Conservation (phyloP, 78 protist genomes). For the Anaeramoeba flamelloides region DNA sequence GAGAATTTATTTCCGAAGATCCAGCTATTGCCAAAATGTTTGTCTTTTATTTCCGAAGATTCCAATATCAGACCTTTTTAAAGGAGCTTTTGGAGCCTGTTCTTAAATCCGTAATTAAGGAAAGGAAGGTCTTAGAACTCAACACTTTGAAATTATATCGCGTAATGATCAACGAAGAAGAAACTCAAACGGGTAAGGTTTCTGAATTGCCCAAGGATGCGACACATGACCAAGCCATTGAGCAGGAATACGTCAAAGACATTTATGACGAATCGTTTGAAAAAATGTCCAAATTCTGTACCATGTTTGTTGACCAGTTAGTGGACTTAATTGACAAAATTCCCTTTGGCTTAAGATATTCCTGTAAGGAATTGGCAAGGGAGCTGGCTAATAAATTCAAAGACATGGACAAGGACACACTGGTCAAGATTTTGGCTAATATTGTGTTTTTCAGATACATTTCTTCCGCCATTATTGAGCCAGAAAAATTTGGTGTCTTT, state of each 20-base stretch:
- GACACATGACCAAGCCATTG: conserved; percentile 41
- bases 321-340: conserved; percentile 28
- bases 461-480: neutral
- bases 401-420: neutral
- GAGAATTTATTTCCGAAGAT: conserved; percentile 45
- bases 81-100: conserved; percentile 49
- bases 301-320: conserved; percentile 48
- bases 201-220: conserved; percentile 30
- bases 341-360: conserved; percentile 62
- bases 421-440: neutral
- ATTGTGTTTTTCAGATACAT: neutral
- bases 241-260: conserved; percentile 41
- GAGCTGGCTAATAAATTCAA: neutral
- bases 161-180: conserved; percentile 44
- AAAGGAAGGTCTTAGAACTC: conserved; percentile 24
- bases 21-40: conserved; percentile 57
- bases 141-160: conserved; percentile 20
- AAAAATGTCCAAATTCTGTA: conserved; percentile 36
- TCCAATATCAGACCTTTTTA: conserved; percentile 24
- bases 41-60: conserved; percentile 38
- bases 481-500: neutral
- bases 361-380: conserved; percentile 28
- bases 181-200: conserved; percentile 50
- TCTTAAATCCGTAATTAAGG: conserved; percentile 39
- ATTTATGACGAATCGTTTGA: conserved; percentile 39